Evolutionary conservation across 75 land plant genomes (phyloP), one percentile per base, ranked within the genome.

Genomic region (Gnetum montanum): DNA sequence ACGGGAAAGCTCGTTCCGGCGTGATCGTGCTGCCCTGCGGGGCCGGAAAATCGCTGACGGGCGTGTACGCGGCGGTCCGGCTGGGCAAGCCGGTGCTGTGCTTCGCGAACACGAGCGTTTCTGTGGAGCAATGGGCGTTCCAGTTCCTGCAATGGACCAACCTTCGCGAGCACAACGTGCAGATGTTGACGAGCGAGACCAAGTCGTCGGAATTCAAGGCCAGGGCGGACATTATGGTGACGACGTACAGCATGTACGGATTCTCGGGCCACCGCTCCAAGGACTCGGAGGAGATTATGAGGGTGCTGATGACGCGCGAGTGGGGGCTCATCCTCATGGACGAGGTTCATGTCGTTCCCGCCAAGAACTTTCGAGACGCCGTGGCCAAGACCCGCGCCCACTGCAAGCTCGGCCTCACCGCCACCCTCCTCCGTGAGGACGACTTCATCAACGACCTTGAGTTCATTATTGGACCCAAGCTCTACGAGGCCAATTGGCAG

Each of bases 321-420:
- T 63, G 65, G 65, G 65, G 65, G 4, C 29, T 63, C 5, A 24
- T 63, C 27, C 65, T 63, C 12, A 63, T 63, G 65, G 65, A 63
- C 11, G 65, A 63, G 65, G 65, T 63, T 28, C 65, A 63, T 34
- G 66, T 63, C 30, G 65, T 63, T 13, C 65, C 65, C 5, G 65
- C 65, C 6, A 60, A 59, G 18, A 60, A 58, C 31, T 63, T 63
- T 36, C 22, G 65, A 8, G 60, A 63, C 0, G 65, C 60, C 10
- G 60, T 63, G 8, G 60, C 63, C 4, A 62, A 24, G 29, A 63
- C 65, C 16, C 59, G 60, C 18, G 22, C 65, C 3, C 65, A 63
- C 22, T 63, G 65, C 24, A 63, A 63, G 6, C 66, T 63, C 16
- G 65, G 65, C 26, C 65, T 63, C 46, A 63, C 65, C 6, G 65